These are phyloP conservation scores for Hordeum vulgare DNA, from an alignment of 176 grass and related monocot species.

Conservation along the genomic window DNA sequence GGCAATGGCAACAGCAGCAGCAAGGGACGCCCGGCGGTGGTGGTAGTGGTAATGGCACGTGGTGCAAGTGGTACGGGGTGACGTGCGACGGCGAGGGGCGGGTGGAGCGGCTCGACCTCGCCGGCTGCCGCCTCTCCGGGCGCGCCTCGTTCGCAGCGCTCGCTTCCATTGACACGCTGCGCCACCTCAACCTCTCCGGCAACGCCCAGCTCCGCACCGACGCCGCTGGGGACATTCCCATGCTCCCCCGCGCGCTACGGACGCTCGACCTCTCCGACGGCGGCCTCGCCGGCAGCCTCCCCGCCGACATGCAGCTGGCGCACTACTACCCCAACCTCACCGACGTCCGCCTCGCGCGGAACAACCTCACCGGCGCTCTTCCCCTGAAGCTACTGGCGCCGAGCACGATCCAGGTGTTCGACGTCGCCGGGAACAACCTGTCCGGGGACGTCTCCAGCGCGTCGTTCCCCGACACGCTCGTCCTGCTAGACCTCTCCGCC, in stretches of 20 bases:
- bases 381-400: slow-evolving; percentile 32
- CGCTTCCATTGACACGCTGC: slow-evolving; percentile 32
- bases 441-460: slow-evolving; percentile 48
- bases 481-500: slow-evolving; percentile 61
- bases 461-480: slow-evolving; percentile 30
- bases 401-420: slow-evolving; percentile 39
- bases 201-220: slow-evolving; percentile 44
- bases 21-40: neutral
- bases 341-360: slow-evolving; percentile 46
- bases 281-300: slow-evolving; percentile 50
- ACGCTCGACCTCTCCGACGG: slow-evolving; percentile 59
- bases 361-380: slow-evolving; percentile 67
- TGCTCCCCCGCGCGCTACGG: slow-evolving; percentile 33
- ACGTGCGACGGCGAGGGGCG: slow-evolving; percentile 47
- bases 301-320: slow-evolving; percentile 35
- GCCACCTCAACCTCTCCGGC: slow-evolving; percentile 63
- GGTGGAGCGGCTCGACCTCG: slow-evolving; percentile 59
- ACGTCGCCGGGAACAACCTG: slow-evolving; percentile 83
- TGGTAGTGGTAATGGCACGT: neutral
- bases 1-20: slow-evolving; percentile 32
- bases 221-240: slow-evolving; percentile 22
- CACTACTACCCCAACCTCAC: slow-evolving; percentile 45
- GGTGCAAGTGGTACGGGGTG: slow-evolving; percentile 63
- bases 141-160: slow-evolving; percentile 32
- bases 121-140: slow-evolving; percentile 34